These are phyloP conservation scores for Pleurotus eryngii DNA, from an alignment of 768 basidiomycete species.

Conservation along the genomic window DNA sequence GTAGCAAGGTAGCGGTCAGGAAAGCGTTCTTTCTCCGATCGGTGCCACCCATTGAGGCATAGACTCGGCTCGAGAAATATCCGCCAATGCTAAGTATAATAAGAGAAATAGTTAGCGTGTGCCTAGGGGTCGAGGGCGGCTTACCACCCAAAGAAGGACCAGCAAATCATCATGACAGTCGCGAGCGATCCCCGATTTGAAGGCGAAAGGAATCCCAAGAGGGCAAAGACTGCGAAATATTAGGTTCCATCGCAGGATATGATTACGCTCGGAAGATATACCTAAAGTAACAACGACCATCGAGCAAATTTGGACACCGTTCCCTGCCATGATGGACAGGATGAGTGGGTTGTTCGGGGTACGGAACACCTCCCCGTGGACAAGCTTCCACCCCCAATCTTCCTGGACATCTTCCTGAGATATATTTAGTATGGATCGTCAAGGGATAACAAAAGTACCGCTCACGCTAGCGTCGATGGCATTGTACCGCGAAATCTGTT, in stretches of 20 bases:
- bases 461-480: conserved; percentile 85
- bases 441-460: background rate
- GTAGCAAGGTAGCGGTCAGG: conserved; percentile 83
- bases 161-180: conserved; percentile 91
- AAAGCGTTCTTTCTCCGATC: conserved; percentile 81
- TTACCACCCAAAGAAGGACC: conserved; percentile 89
- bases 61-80: conserved; percentile 82
- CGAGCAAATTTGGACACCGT: conserved; percentile 78
- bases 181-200: conserved; percentile 93
- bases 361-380: conserved; percentile 95
- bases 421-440: background rate
- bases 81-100: conserved; percentile 65
- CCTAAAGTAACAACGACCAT: conserved; percentile 90
- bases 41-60: conserved; percentile 74
- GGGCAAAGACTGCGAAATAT: conserved; percentile 68
- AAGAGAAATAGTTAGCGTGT: conserved; percentile 2
- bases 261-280: conserved; percentile 23
- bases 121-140: conserved; percentile 14
- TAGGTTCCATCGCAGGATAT: background rate
- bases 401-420: conserved; percentile 90
- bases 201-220: conserved; percentile 91
- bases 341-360: conserved; percentile 73
- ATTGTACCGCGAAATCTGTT: conserved; percentile 90
- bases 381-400: conserved; percentile 98
- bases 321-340: conserved; percentile 86